Evolutionary conservation across 1,284 basidiomycete species (phyloP).

Genomic region (Termitomyces sp.): DNA sequence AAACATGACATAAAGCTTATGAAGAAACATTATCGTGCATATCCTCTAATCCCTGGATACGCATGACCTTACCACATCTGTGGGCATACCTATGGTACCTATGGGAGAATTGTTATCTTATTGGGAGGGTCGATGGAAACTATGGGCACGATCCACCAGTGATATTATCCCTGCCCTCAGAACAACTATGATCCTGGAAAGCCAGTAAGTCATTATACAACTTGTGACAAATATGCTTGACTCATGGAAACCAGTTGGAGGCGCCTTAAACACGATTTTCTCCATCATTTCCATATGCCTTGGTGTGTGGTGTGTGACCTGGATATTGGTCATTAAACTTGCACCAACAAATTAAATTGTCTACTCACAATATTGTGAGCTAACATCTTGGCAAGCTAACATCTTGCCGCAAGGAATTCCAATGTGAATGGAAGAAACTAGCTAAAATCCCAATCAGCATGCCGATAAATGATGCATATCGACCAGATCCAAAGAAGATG

Average conservation of each 20-base stretch:
- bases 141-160: constrained; percentile 19
- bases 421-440: neutral
- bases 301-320: neutral
- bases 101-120: constrained; percentile 27
- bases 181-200: constrained; percentile 2
- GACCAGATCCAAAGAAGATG: neutral
- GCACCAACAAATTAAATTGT: neutral
- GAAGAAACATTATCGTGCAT: constrained; percentile 24
- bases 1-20: constrained; percentile 25
- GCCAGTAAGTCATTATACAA: neutral
- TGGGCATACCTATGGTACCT: constrained; percentile 18
- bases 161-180: neutral
- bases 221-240: neutral
- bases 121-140: constrained; percentile 22
- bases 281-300: constrained; percentile 4
- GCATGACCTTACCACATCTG: constrained; percentile 25
- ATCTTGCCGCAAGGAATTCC: neutral
- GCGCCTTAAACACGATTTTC: neutral
- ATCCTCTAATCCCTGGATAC: constrained; percentile 23
- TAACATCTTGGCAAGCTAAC: neutral
- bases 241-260: neutral
- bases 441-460: neutral
- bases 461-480: constrained; percentile 1
- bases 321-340: neutral
- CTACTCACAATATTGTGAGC: neutral